Conservation (phyloP, 2,329 filamentous ascomycete genomes). For the Lachnellula arida region DNA sequence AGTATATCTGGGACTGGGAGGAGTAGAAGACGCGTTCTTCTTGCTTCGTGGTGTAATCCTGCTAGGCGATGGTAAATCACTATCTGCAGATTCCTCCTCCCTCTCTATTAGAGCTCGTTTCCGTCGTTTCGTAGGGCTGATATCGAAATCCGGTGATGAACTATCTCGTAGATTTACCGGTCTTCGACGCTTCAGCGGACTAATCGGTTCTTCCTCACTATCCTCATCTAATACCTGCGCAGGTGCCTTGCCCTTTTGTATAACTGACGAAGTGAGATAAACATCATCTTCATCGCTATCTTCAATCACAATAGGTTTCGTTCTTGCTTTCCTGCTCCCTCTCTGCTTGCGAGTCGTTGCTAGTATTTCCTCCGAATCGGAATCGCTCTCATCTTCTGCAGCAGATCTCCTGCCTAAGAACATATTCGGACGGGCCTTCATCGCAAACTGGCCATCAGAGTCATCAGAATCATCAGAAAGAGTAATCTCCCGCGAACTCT, state of each 20-base stretch:
- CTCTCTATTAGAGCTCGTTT: neutral
- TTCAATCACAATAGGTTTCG: neutral
- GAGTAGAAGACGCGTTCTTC: neutral
- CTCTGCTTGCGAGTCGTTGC: neutral
- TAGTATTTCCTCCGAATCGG: neutral
- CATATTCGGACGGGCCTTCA: neutral
- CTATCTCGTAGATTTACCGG: neutral
- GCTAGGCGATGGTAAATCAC: slow-evolving; percentile 7
- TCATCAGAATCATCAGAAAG: neutral
- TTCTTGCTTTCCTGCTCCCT: neutral
- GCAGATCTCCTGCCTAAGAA: neutral
- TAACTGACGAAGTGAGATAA: slow-evolving; percentile 15
- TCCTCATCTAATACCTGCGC: slow-evolving; percentile 4
- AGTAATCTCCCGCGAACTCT: neutral
- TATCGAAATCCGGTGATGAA: slow-evolving; percentile 4
- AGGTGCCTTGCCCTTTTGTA: neutral
- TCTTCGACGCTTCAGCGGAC: slow-evolving; percentile 10
- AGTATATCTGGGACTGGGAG: slow-evolving; percentile 14
- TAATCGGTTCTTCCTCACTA: slow-evolving; percentile 1
- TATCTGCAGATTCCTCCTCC: neutral
- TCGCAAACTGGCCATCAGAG: neutral
- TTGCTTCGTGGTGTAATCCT: neutral
- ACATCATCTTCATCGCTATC: slow-evolving; percentile 13
- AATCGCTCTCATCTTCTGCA: neutral
- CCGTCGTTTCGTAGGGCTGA: slow-evolving; percentile 1